A percentile compares a stretch with the other conserved stretches of the same genome.
Evolutionary conservation across 129 eudicot genomes (phyloP).

Genomic region (Pulicaria dysenterica): DNA sequence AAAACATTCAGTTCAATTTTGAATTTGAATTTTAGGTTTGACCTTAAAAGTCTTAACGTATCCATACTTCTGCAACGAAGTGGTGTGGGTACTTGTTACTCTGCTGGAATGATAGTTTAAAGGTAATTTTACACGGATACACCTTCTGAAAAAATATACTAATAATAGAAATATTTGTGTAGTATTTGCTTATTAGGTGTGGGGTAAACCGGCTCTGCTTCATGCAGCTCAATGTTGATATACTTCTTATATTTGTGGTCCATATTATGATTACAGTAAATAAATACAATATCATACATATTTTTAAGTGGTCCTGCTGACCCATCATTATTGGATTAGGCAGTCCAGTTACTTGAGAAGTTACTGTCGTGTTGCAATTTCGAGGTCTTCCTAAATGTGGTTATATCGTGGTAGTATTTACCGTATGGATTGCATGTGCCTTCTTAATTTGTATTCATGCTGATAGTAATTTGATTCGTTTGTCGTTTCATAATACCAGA

Average conservation of each 20-base stretch:
- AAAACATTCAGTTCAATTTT: slow-evolving; percentile 22
- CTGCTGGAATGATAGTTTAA: slow-evolving; percentile 2
- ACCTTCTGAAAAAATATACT: slow-evolving; percentile 16
- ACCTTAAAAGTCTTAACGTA: slow-evolving; percentile 17
- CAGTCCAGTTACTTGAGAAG: slow-evolving; percentile 21
- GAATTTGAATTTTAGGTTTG: slow-evolving; percentile 35
- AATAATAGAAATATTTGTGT: slow-evolving; percentile 28
- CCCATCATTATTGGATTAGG: slow-evolving; percentile 5
- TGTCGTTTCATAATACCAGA: slow-evolving; percentile 8
- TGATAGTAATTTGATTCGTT: slow-evolving; percentile 5
- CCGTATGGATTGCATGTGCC: background rate
- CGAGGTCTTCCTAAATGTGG: slow-evolving; percentile 3
- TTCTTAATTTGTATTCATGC: slow-evolving; percentile 6
- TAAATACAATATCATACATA: background rate
- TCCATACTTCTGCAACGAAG: slow-evolving; percentile 8
- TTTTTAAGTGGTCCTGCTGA: slow-evolving; percentile 29
- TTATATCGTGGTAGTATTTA: slow-evolving; percentile 11
- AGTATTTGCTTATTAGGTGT: slow-evolving; percentile 30
- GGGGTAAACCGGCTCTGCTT: slow-evolving; percentile 24
- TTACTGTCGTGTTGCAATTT: slow-evolving; percentile 27
- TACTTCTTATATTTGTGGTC: slow-evolving; percentile 34
- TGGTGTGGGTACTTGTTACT: slow-evolving; percentile 14
- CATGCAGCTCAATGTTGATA: slow-evolving; percentile 28
- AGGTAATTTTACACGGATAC: slow-evolving; percentile 24
- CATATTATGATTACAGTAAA: slow-evolving; percentile 25